Evolutionary conservation across 2,329 filamentous ascomycete genomes (phyloP), one percentile per base, ranked within the genome.

Genomic region (Fusarium illudens): DNA sequence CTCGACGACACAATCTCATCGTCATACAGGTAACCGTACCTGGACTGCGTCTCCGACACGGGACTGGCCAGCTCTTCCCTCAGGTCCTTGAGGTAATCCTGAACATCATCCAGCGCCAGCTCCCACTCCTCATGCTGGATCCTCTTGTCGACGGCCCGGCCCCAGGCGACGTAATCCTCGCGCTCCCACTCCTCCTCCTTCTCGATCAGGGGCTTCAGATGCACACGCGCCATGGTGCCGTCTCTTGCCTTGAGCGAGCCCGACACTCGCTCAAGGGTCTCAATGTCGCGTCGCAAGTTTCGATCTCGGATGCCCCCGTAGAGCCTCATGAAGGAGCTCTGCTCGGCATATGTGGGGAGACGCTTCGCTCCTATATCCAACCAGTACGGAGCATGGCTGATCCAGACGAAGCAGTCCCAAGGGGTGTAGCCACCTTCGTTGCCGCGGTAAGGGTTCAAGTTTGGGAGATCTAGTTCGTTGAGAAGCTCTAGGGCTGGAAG

Each of bases 121-220:
- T 53, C 44, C 44, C 53, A 58, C 15, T 65, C 53, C 1, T 13
- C 17, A 4, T 46, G 11, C 11, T 52, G 39, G 12, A 70, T 19
- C 33, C 64, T 54, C 15, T 51, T 60, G 34, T 58, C 49, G 5
- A 70, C 48, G 11, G 60, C 69, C 34, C 53, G 50, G 30, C 62
- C 67, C 64, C 65, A 68, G 6, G 25, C 27, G 3, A 56, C 46
- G 10, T 58, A 6, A 1, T 27, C 12, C 3, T 32, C 11, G 1
- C 37, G 19, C 20, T 51, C n/a, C 59, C 63, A 50, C 6, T 49
- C 13, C 10, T 36, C 25, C 27, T 70, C 57, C 9, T 60, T 58
- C 2, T 44, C n/a, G 1, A 36, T 33, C 10, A 71, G 20, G 5
- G 33, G 7, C 0, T 12, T 12, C 0, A 71, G 29, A 1, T 50